Conservation (phyloP, 1,284 basidiomycete genomes). For the Heliocybe sulcata region DNA sequence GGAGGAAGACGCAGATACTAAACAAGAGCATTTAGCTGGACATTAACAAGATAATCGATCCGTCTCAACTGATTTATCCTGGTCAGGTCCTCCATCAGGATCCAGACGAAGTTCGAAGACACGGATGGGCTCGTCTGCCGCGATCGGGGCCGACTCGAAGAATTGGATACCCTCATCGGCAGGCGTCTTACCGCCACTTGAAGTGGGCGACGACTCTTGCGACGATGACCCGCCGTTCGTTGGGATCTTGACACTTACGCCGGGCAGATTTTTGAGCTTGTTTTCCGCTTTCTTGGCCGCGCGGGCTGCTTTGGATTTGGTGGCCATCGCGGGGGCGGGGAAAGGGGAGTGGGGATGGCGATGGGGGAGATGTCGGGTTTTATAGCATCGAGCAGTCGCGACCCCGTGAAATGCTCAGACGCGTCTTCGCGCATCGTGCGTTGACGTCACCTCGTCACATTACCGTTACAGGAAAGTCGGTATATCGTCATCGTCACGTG, state of each 20-base stretch:
- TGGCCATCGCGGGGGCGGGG: not conserved
- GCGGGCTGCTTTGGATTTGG: not conserved
- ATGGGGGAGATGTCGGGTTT: not conserved
- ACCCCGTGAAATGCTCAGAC: not conserved
- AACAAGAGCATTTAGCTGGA: constrained; percentile 10
- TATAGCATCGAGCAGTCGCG: not conserved
- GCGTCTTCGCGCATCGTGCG: not conserved
- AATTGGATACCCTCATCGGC: constrained; percentile 89
- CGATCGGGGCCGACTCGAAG: constrained; percentile 54
- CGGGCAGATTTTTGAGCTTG: not conserved
- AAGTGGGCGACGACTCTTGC: constrained; percentile 7
- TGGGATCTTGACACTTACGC: not conserved
- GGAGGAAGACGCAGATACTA: constrained; percentile 95
- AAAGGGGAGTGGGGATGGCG: not conserved
- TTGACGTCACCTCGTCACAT: not conserved
- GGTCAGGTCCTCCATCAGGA: constrained; percentile 83
- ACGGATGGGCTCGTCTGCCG: constrained; percentile 58
- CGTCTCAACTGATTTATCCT: constrained; percentile 67
- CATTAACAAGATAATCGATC: constrained; percentile 6
- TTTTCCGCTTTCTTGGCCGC: not conserved
- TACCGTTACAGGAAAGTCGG: not conserved
- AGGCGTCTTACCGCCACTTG: constrained; percentile 66
- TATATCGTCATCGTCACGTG: not conserved
- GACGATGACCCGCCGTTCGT: not conserved
- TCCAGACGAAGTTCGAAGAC: constrained; percentile 85